Conservation (phyloP, 495 filamentous ascomycete genomes). For the Neurospora sp. region DNA sequence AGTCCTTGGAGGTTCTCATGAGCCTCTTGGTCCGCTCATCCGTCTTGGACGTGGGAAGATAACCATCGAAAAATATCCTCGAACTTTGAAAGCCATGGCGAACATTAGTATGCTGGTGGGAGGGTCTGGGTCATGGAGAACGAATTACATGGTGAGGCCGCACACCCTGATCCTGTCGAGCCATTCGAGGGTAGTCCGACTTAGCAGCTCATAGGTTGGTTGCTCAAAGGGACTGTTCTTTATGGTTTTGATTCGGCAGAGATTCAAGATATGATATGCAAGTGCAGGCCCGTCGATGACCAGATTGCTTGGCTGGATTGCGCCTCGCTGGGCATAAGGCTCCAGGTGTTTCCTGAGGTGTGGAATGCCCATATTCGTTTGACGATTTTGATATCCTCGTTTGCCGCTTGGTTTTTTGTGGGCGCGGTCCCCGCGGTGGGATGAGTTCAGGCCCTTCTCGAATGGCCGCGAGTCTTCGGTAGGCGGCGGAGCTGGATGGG, state of each 20-base stretch:
- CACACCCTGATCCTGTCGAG: slow-evolving; percentile 41
- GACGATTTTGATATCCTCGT: not conserved
- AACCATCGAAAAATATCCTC: slow-evolving; percentile 71
- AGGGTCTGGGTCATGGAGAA: not conserved
- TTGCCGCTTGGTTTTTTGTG: not conserved
- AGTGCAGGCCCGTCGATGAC: slow-evolving; percentile 71
- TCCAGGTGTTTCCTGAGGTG: slow-evolving; percentile 47
- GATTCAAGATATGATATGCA: slow-evolving; percentile 56
- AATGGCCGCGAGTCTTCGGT: not conserved
- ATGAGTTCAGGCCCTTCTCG: not conserved
- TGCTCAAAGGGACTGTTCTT: slow-evolving; percentile 34
- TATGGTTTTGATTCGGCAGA: slow-evolving; percentile 35
- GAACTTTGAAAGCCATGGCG: slow-evolving; percentile 19
- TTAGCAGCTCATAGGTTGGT: slow-evolving; percentile 53
- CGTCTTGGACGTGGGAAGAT: slow-evolving; percentile 41
- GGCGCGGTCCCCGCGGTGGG: not conserved
- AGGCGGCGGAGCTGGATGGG: not conserved
- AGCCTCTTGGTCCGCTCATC: slow-evolving; percentile 20
- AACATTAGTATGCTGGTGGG: slow-evolving; percentile 2
- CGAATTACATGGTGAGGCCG: slow-evolving; percentile 48
- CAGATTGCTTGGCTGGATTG: slow-evolving; percentile 35
- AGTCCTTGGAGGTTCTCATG: slow-evolving; percentile 9
- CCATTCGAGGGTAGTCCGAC: slow-evolving; percentile 48
- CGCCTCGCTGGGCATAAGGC: slow-evolving; percentile 42
- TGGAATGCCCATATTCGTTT: slow-evolving; percentile 57